Conservation (phyloP, 2,329 filamentous ascomycete species). For the Fusarium goolgardi region DNA sequence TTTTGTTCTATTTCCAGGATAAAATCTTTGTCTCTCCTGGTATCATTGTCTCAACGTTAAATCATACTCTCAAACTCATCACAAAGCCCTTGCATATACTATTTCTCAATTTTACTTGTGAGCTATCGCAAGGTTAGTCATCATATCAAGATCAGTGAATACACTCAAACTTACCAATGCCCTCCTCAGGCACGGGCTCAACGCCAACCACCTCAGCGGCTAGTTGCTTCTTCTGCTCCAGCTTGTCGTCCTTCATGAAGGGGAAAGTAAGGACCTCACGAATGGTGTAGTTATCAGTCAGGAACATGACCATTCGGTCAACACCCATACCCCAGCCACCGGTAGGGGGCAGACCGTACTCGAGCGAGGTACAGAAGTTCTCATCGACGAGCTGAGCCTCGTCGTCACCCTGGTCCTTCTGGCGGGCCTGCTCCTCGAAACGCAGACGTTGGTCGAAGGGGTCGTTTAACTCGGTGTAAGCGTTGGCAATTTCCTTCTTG, state of each 20-base stretch:
- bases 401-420: conserved; percentile 97
- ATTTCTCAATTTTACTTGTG: conserved; percentile 42
- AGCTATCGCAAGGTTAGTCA: conserved; percentile 34
- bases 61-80: conserved; percentile 23
- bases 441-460: conserved; percentile 92
- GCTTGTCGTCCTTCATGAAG: conserved; percentile 84
- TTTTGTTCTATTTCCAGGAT: conserved; percentile 29
- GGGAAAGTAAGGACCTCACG: conserved; percentile 97
- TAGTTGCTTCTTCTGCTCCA: conserved; percentile 66
- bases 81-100: conserved; percentile 3
- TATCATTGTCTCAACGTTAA: conserved; percentile 45
- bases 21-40: conserved; percentile 11
- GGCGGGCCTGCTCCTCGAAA: conserved; percentile 88
- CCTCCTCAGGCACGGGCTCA: conserved; percentile 46
- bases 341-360: conserved; percentile 91
- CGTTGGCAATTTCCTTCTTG: conserved; percentile 87
- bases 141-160: background rate
- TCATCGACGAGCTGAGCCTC: conserved; percentile 97
- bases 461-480: conserved; percentile 94
- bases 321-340: conserved; percentile 98
- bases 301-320: conserved; percentile 93
- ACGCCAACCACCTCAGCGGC: conserved; percentile 48
- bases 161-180: conserved; percentile 42
- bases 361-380: conserved; percentile 90
- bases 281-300: conserved; percentile 93